Conservation (phyloP, 495 filamentous ascomycete genomes). For the Penicillium paradoxum region DNA sequence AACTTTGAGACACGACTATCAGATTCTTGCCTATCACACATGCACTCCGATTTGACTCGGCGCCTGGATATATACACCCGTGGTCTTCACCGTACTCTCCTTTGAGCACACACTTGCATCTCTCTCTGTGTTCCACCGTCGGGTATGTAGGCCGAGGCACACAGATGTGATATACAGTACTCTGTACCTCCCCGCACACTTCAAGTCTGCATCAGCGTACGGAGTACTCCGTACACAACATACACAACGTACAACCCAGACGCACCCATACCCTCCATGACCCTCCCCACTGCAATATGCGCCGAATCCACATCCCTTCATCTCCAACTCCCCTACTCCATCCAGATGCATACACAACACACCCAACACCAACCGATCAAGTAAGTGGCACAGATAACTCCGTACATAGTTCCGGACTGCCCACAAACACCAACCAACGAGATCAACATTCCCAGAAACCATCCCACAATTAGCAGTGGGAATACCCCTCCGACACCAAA, state of each 20-base stretch:
- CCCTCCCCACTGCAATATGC: neutral
- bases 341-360: neutral
- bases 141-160: neutral
- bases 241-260: neutral
- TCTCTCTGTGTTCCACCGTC: neutral
- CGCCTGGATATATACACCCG: neutral
- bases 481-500: neutral
- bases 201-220: neutral
- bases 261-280: neutral
- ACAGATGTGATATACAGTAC: constrained; percentile 7
- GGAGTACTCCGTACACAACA: neutral
- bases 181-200: neutral
- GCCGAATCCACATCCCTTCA: neutral
- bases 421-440: neutral
- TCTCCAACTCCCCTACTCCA: neutral
- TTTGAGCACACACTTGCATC: neutral
- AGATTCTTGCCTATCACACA: neutral
- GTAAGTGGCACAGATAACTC: neutral
- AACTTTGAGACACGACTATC: neutral
- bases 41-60: neutral
- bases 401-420: neutral
- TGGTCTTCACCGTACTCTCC: constrained; percentile 5
- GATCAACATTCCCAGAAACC: neutral
- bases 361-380: neutral
- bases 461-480: neutral